Evolutionary conservation across 2,329 filamentous ascomycete genomes (phyloP).

Genomic region (Penicillium sp.): DNA sequence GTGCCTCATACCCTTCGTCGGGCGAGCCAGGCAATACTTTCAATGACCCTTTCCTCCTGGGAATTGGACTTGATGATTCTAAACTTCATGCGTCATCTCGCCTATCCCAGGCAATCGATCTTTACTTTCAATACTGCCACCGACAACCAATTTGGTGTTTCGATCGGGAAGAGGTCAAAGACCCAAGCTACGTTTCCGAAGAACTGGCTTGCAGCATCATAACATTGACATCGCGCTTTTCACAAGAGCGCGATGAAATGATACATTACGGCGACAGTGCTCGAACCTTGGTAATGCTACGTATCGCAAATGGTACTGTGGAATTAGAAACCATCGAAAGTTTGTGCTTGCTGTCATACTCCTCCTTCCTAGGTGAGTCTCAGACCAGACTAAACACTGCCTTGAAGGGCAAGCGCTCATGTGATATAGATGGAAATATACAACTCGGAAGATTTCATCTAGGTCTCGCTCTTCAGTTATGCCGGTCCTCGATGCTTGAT

Average conservation of each 20-base stretch:
- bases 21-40: conserved; percentile 23
- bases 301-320: conserved; percentile 57
- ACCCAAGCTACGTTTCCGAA: conserved; percentile 32
- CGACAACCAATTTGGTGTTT: conserved; percentile 45
- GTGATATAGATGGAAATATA: conserved; percentile 50
- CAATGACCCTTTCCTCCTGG: conserved; percentile 26
- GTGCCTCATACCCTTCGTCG: conserved; percentile 20
- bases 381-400: neutral
- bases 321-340: conserved; percentile 57
- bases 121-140: conserved; percentile 44
- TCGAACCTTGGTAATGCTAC: conserved; percentile 49
- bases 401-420: conserved; percentile 8
- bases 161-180: conserved; percentile 36
- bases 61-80: conserved; percentile 30
- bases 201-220: conserved; percentile 41
- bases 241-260: conserved; percentile 31
- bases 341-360: conserved; percentile 56
- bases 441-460: conserved; percentile 57
- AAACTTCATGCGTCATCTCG: conserved; percentile 26
- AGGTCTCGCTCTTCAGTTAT: conserved; percentile 56
- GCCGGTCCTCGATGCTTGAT: conserved; percentile 56
- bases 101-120: conserved; percentile 33
- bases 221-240: conserved; percentile 38
- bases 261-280: conserved; percentile 46
- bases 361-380: conserved; percentile 53